Evolutionary conservation across 768 basidiomycete species (phyloP).

Genomic region (Boletus sp.): DNA sequence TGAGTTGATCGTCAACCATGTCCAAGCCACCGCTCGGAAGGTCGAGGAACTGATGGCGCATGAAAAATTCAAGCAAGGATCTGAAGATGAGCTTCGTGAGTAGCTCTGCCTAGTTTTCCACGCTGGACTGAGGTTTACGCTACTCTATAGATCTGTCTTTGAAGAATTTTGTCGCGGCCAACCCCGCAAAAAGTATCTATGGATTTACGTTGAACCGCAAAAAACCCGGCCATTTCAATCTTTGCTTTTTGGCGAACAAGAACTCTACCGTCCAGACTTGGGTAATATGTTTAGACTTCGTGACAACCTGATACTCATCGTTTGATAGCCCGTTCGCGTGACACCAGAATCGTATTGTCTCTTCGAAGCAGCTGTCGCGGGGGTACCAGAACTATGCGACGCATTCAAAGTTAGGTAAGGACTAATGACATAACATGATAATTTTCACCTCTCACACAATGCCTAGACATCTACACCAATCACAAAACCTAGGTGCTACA

Average conservation of each 20-base stretch:
- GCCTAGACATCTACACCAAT: conserved; percentile 71
- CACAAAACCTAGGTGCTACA: conserved; percentile 55
- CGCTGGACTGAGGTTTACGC: neutral
- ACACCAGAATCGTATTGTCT: conserved; percentile 87
- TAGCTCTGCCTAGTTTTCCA: conserved; percentile 11
- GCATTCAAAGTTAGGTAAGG: conserved; percentile 88
- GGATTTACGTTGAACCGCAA: conserved; percentile 90
- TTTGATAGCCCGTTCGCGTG: conserved; percentile 73
- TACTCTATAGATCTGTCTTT: conserved; percentile 67
- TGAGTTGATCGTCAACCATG: conserved; percentile 94
- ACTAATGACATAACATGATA: neutral
- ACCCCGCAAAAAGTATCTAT: conserved; percentile 93
- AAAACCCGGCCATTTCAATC: conserved; percentile 87
- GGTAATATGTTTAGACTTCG: conserved; percentile 43
- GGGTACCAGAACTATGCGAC: conserved; percentile 91
- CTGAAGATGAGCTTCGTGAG: conserved; percentile 89
- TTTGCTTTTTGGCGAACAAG: conserved; percentile 92
- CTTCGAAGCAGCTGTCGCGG: conserved; percentile 85
- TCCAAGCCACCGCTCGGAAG: conserved; percentile 88
- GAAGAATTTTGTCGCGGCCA: conserved; percentile 87
- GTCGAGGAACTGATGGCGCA: conserved; percentile 94
- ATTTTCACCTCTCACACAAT: conserved; percentile 5
- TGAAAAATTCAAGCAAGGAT: conserved; percentile 89
- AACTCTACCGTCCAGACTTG: conserved; percentile 87
- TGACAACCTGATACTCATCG: neutral